Conservation (phyloP, 176 grass and related monocot species). For the Stipa capillata region DNA sequence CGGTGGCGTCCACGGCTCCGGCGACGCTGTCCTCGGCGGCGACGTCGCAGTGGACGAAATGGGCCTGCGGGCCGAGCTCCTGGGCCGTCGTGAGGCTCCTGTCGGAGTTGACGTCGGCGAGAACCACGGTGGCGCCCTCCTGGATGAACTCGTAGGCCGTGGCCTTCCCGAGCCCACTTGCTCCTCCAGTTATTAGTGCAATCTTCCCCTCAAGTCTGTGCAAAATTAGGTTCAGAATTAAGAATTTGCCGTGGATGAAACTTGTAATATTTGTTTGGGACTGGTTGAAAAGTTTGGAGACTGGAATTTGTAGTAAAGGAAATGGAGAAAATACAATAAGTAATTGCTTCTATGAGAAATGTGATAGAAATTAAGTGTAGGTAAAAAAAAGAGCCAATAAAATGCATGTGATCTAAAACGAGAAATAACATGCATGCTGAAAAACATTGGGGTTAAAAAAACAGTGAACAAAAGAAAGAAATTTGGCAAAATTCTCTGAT, state of each 20-base stretch:
- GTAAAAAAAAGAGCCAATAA: background rate
- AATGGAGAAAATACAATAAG: background rate
- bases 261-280: background rate
- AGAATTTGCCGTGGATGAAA: background rate
- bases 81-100: conserved; percentile 9
- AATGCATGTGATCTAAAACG: background rate
- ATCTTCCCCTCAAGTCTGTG: conserved; percentile 61
- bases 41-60: conserved; percentile 68
- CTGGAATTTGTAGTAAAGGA: background rate
- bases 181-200: conserved; percentile 70
- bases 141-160: conserved; percentile 67
- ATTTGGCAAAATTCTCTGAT: background rate
- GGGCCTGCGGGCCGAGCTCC: conserved; percentile 39
- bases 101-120: conserved; percentile 51
- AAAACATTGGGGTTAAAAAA: background rate
- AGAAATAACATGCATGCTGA: background rate
- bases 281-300: background rate
- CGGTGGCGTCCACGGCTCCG: conserved; percentile 47
- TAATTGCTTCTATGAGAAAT: background rate
- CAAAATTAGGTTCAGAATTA: too few relatives aligned
- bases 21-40: conserved; percentile 45
- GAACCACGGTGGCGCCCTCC: conserved; percentile 62
- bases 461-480: background rate
- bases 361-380: background rate
- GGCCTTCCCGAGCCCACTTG: conserved; percentile 68